Conservation (phyloP, 2,329 filamentous ascomycete species). For the Fusarium acutatum region DNA sequence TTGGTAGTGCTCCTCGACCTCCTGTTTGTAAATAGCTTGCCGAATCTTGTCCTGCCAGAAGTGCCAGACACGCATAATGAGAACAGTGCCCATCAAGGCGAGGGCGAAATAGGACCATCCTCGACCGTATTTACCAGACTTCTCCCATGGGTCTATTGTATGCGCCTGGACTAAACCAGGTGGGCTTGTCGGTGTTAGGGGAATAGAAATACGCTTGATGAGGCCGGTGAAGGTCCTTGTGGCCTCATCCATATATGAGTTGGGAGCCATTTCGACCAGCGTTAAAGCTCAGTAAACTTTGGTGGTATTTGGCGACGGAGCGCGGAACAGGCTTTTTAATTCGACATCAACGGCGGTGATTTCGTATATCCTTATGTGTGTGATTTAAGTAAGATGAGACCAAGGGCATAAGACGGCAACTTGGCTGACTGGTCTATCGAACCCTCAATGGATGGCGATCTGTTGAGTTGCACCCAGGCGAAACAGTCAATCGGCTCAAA, state of each 20-base stretch:
- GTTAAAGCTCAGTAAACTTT: conserved; percentile 32
- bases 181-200: conserved; percentile 66
- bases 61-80: conserved; percentile 81
- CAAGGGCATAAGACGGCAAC: neutral
- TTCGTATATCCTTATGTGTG: conserved; percentile 10
- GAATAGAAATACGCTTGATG: conserved; percentile 66
- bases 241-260: conserved; percentile 45
- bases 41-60: conserved; percentile 94
- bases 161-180: conserved; percentile 69
- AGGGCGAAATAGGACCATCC: conserved; percentile 91
- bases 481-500: conserved; percentile 4
- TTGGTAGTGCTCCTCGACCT: conserved; percentile 72
- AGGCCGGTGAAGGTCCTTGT: conserved; percentile 50
- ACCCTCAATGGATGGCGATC: neutral
- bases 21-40: conserved; percentile 87
- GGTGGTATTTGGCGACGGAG: conserved; percentile 36
- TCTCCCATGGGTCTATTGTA: conserved; percentile 78
- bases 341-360: conserved; percentile 39
- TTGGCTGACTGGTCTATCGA: conserved; percentile 13
- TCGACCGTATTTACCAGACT: conserved; percentile 85
- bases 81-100: conserved; percentile 72
- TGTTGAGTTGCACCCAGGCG: neutral
- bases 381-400: neutral
- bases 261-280: conserved; percentile 54
- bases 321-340: conserved; percentile 35